These are phyloP conservation scores for Lentinula sp. DNA, from an alignment of 768 basidiomycete species.

Conservation along the genomic window DNA sequence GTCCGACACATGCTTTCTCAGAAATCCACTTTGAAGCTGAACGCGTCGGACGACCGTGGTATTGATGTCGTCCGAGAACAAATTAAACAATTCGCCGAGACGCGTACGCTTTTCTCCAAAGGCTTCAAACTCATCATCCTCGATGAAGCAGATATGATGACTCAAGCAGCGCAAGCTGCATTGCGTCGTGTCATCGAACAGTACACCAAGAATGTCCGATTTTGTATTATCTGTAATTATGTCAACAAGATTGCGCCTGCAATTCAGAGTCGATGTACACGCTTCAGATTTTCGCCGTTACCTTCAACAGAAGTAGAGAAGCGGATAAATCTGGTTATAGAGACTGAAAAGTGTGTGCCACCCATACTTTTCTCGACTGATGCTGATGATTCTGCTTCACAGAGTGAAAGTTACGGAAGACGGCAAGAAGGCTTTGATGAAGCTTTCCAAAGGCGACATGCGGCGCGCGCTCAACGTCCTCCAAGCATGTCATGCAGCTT, in stretches of 20 bases:
- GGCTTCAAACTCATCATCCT: slow-evolving; percentile 97
- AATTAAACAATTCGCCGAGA: slow-evolving; percentile 98
- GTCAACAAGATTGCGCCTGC: slow-evolving; percentile 99
- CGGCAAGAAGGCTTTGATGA: slow-evolving; percentile 84
- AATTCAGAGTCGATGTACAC: slow-evolving; percentile 96
- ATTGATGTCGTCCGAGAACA: slow-evolving; percentile 99
- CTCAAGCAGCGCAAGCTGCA: slow-evolving; percentile 93
- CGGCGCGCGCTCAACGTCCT: slow-evolving; percentile 91
- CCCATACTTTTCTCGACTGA: not conserved
- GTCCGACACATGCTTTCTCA: slow-evolving; percentile 2
- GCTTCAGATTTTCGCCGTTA: slow-evolving; percentile 94
- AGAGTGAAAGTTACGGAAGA: slow-evolving; percentile 86
- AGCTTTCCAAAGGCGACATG: slow-evolving; percentile 97
- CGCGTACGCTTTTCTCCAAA: slow-evolving; percentile 84
- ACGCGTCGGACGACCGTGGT: slow-evolving; percentile 97
- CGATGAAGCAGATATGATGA: slow-evolving; percentile 99
- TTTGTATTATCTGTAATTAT: slow-evolving; percentile 99
- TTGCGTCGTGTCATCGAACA: slow-evolving; percentile 97
- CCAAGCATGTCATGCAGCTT: slow-evolving; percentile 98
- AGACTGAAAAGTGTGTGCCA: slow-evolving; percentile 68
- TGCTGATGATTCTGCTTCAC: not conserved
- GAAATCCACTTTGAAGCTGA: slow-evolving; percentile 49
- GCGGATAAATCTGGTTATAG: slow-evolving; percentile 70
- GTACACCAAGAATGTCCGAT: slow-evolving; percentile 97
- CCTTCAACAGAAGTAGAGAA: slow-evolving; percentile 83